phyloP scores from a whole-genome alignment of 805 yeast species.

The Saccharomycopsis schoenii region DNA sequence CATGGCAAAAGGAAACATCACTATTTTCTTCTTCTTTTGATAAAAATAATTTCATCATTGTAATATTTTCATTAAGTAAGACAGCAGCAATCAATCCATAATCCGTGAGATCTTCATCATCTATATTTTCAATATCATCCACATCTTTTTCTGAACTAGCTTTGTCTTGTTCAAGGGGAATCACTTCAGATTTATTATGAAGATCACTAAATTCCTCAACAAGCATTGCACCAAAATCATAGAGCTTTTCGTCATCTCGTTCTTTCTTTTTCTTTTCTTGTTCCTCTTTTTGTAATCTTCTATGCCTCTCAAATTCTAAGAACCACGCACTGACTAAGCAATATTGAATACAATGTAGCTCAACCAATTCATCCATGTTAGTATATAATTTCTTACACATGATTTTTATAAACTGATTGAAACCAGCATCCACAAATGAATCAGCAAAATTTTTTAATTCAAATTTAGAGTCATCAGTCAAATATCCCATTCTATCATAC shows the following conservation, averaged over 20 bases:
- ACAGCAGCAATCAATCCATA: constrained; percentile 43
- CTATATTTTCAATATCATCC: constrained; percentile 4
- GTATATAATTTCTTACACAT: constrained; percentile 29
- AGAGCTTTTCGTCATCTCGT: constrained; percentile 6
- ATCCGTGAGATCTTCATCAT: constrained; percentile 23
- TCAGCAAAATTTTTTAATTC: constrained; percentile 37
- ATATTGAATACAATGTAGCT: constrained; percentile 18
- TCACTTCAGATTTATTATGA: not conserved
- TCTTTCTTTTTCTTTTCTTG: constrained; percentile 19
- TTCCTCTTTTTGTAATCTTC: constrained; percentile 19
- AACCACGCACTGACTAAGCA: constrained; percentile 52
- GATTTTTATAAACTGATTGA: constrained; percentile 51
- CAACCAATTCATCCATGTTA: constrained; percentile 18
- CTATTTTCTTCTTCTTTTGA: constrained; percentile 31
- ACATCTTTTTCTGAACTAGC: not conserved
- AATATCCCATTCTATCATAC: constrained; percentile 21
- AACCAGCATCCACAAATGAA: constrained; percentile 63
- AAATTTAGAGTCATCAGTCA: constrained; percentile 26
- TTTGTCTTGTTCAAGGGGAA: not conserved
- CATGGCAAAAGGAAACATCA: constrained; percentile 56
- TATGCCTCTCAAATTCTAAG: constrained; percentile 48
- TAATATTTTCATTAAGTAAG: constrained; percentile 45
- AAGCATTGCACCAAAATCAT: not conserved
- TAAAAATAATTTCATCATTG: constrained; percentile 10
- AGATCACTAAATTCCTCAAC: not conserved